Evolutionary conservation across 805 yeast species (phyloP), one percentile per base, ranked within the genome.

Genomic region (Myxozyma nipponensis): DNA sequence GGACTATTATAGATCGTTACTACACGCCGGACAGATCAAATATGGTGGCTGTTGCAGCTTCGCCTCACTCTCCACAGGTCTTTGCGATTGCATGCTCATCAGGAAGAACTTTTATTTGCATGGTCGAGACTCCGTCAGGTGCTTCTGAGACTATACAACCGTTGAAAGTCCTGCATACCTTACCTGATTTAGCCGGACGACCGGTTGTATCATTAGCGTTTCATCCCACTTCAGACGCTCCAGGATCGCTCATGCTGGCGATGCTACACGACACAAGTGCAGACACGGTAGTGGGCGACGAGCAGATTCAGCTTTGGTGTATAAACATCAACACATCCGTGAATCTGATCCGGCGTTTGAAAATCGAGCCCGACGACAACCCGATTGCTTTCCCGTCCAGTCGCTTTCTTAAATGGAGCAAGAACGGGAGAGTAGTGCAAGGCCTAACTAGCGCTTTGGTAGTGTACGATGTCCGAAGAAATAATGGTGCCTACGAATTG

Each of bases 351-450:
- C 53, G 58, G 19, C 39, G 51, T 22, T 35, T 54, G 34, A 39
- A 22, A 3, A 45, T 40, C 17, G 47, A 35, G 5, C n/a, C 15
- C 6, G 38, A 35, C n/a, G 15, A n/a, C 15, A 35, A 7, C 9
- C 6, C 21, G 6, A 5, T 13, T 6, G 9, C 6, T 13, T 49
- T 21, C n/a, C 42, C 23, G 21, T 2, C 35, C n/a, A 2, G 21
- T 17, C 50, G 50, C 4, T 42, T 36, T 15, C 26, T 54, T 19
- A 46, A 43, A 22, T 54, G 58, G 58, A 47, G 56, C 35, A 54
- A 54, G 23, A 54, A 54, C 26, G 58, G 58, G 3, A 51, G 58
- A 4, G 58, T 52, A 10, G 54, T 54, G 6, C 52, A 49, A 18
- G 34, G 22, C 18, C 13, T 37, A 15, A 1, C 15, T 47, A 52